Conservation (phyloP, 139 green algal genomes). For the Eudorina sp. region DNA sequence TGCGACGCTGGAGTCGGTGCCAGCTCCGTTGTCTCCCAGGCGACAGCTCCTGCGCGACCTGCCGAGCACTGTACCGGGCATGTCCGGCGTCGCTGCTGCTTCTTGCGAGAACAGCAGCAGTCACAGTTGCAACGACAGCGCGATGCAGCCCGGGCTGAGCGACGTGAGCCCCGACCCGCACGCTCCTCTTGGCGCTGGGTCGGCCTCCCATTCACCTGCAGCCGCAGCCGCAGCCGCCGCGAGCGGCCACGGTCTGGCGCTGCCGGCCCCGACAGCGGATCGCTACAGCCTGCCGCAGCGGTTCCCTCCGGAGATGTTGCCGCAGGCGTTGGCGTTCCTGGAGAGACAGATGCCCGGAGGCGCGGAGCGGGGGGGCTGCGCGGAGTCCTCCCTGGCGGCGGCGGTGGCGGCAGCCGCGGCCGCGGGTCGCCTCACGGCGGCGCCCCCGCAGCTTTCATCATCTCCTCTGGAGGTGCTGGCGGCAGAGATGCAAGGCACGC, state of each 20-base stretch:
- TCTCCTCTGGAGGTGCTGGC: background rate
- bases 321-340: slow-evolving; percentile 28
- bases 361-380: no score
- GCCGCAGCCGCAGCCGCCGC: background rate
- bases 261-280: slow-evolving; percentile 13
- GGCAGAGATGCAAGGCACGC: background rate
- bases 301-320: slow-evolving; percentile 45
- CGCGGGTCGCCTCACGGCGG: background rate
- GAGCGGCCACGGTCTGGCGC: background rate
- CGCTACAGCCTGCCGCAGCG: slow-evolving; percentile 49
- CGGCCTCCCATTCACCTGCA: no score
- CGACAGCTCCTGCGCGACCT: slow-evolving; percentile 17
- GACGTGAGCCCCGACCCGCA: no score
- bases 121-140: no score
- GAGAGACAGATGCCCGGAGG: background rate
- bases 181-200: no score
- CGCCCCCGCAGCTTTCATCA: background rate
- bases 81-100: background rate
- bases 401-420: slow-evolving; percentile 23
- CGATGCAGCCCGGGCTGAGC: no score
- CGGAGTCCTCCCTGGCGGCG: background rate
- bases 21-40: background rate
- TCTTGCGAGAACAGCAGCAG: background rate
- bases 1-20: background rate
- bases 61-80: background rate